Percentiles rank a stretch among this genome's conserved stretches.
Evolutionary conservation across 805 yeast species (phyloP).

Genomic region (Zygosaccharomyces pseudorouxii): DNA sequence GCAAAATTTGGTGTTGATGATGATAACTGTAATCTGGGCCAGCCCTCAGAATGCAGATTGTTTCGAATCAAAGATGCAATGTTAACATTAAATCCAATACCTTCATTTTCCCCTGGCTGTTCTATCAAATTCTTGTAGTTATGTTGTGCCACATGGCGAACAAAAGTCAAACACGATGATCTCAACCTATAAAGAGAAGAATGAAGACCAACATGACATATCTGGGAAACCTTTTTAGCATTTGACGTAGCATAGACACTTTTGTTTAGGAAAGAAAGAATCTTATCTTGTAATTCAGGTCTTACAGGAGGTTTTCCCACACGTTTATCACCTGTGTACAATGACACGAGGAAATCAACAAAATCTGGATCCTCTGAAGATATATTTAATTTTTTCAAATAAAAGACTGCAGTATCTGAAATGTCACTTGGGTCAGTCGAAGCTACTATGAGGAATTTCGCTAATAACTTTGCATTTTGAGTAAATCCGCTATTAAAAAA

Average conservation of each 20-base stretch:
- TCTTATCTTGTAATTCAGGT: slow-evolving; percentile 50
- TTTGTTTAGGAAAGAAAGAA: slow-evolving; percentile 46
- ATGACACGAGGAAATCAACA: slow-evolving; percentile 40
- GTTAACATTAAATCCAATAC: slow-evolving; percentile 35
- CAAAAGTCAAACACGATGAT: slow-evolving; percentile 55
- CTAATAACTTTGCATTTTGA: slow-evolving; percentile 36
- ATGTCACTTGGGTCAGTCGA: slow-evolving; percentile 54
- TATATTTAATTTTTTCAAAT: slow-evolving; percentile 45
- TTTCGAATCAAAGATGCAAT: slow-evolving; percentile 53
- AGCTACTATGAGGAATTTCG: slow-evolving; percentile 56
- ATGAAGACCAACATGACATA: slow-evolving; percentile 57
- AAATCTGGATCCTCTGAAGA: slow-evolving; percentile 49
- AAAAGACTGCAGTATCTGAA: slow-evolving; percentile 49
- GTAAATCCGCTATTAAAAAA: slow-evolving; percentile 37
- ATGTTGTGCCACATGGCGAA: slow-evolving; percentile 52
- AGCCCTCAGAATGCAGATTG: slow-evolving; percentile 51
- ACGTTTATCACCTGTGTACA: slow-evolving; percentile 49
- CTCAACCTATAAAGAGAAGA: slow-evolving; percentile 50
- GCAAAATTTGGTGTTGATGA: slow-evolving; percentile 36
- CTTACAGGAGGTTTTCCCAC: slow-evolving; percentile 49
- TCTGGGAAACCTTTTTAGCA: slow-evolving; percentile 37
- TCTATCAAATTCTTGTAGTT: slow-evolving; percentile 22
- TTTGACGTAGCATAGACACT: slow-evolving; percentile 50
- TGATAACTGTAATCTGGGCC: slow-evolving; percentile 47
- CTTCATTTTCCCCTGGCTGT: not conserved